Conservation (phyloP, 768 basidiomycete species). For the Suillus fuscotomentosus region DNA sequence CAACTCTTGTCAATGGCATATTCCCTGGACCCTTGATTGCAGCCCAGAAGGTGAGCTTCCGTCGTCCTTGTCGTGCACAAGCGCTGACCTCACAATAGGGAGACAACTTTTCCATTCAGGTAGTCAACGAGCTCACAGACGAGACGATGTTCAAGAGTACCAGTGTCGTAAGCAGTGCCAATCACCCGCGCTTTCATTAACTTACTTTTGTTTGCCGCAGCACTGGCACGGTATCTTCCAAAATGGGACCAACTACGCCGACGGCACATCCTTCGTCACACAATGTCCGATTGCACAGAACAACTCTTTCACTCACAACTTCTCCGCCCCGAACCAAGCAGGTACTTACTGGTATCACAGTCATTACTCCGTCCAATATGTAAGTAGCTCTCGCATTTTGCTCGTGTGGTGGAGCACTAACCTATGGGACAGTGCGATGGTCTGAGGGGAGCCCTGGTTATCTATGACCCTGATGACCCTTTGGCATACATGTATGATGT, state of each 20-base stretch:
- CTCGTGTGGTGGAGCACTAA: neutral
- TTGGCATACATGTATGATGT: too few species aligned
- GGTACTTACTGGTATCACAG: neutral
- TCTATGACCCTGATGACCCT: neutral
- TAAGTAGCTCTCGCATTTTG: neutral
- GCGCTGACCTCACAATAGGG: too few species aligned
- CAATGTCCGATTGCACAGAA: too few species aligned
- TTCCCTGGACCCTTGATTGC: too few species aligned
- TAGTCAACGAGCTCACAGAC: neutral
- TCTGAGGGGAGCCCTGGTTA: neutral
- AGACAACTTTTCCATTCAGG: neutral
- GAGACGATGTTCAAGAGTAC: neutral
- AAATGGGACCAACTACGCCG: neutral
- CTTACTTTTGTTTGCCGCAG: neutral
- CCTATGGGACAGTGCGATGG: neutral
- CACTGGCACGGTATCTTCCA: neutral
- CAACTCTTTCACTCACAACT: too few species aligned
- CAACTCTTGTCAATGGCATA: too few species aligned
- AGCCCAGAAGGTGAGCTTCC: too few species aligned
- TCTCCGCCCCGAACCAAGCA: too few species aligned
- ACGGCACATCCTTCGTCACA: neutral
- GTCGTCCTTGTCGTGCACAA: too few species aligned
- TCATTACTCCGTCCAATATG: neutral
- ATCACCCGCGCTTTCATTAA: neutral
- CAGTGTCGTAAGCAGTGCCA: neutral